These are phyloP conservation scores for Debaryomyces maramus DNA, from an alignment of 805 yeast genomes.

Conservation along the genomic window DNA sequence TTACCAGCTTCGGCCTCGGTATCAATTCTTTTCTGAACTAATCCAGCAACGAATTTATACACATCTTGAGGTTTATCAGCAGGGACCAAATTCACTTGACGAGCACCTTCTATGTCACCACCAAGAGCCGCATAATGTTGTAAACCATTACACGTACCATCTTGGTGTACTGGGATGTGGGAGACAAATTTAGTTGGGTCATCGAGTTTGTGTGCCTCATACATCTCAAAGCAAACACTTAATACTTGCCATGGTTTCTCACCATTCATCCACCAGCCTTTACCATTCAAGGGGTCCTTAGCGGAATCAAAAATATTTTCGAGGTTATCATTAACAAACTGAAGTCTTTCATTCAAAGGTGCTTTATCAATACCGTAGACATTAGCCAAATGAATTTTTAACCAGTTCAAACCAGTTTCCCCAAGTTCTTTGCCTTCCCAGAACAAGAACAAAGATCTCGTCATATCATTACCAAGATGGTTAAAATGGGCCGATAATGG, in stretches of 20 bases:
- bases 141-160: constrained; percentile 84
- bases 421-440: constrained; percentile 79
- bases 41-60: constrained; percentile 65
- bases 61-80: constrained; percentile 76
- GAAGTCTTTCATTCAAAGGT: constrained; percentile 61
- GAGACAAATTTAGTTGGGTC: constrained; percentile 68
- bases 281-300: constrained; percentile 55
- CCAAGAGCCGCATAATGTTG: constrained; percentile 88
- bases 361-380: constrained; percentile 75
- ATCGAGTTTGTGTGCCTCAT: constrained; percentile 56
- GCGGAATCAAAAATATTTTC: constrained; percentile 59
- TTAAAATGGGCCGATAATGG: constrained; percentile 80
- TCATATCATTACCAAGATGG: constrained; percentile 77
- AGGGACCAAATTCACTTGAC: constrained; percentile 73
- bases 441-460: constrained; percentile 67
- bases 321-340: constrained; percentile 57
- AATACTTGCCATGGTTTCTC: constrained; percentile 86
- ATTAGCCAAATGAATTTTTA: constrained; percentile 74
- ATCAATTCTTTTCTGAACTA: constrained; percentile 57
- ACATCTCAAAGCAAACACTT: constrained; percentile 66
- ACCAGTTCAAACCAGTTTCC: constrained; percentile 64
- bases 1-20: constrained; percentile 54
- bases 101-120: constrained; percentile 82
- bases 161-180: constrained; percentile 80
- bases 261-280: constrained; percentile 68